These are phyloP conservation scores for Allium sativum DNA, from an alignment of 106 monocot species.

Conservation along the genomic window DNA sequence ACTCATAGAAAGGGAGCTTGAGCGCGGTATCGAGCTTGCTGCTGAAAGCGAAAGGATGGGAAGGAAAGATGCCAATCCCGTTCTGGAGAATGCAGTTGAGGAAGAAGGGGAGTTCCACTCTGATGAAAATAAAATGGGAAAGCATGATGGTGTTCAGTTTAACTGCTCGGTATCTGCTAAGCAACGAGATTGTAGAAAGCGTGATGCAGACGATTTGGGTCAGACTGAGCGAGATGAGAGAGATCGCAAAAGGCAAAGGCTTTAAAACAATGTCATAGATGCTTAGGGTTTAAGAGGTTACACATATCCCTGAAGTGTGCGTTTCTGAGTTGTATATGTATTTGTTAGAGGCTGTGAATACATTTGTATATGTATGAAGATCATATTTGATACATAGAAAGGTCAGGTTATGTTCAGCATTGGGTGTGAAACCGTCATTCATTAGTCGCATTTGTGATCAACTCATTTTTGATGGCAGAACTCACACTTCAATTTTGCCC, in stretches of 20 bases:
- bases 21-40: constrained; percentile 67
- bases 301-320: too few species aligned
- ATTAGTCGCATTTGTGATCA: too few species aligned
- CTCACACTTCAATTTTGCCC: too few species aligned
- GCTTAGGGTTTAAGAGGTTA: neutral
- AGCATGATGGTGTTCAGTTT: neutral
- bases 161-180: constrained; percentile 6
- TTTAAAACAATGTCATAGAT: constrained; percentile 7
- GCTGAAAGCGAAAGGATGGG: constrained; percentile 42
- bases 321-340: constrained; percentile 11
- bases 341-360: constrained; percentile 51
- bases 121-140: constrained; percentile 20
- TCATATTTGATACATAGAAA: too few species aligned
- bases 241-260: constrained; percentile 10
- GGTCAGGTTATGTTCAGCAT: too few species aligned
- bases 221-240: constrained; percentile 12
- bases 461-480: too few species aligned
- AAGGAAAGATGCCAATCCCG: constrained; percentile 8
- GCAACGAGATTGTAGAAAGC: constrained; percentile 6
- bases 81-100: neutral
- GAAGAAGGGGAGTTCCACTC: constrained; percentile 66
- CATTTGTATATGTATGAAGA: too few species aligned
- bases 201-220: constrained; percentile 5
- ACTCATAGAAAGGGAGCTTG: constrained; percentile 80
- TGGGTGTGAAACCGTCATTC: too few species aligned